phyloP scores from a whole-genome alignment of 2,329 filamentous ascomycete species.

The Fusarium albidum region DNA sequence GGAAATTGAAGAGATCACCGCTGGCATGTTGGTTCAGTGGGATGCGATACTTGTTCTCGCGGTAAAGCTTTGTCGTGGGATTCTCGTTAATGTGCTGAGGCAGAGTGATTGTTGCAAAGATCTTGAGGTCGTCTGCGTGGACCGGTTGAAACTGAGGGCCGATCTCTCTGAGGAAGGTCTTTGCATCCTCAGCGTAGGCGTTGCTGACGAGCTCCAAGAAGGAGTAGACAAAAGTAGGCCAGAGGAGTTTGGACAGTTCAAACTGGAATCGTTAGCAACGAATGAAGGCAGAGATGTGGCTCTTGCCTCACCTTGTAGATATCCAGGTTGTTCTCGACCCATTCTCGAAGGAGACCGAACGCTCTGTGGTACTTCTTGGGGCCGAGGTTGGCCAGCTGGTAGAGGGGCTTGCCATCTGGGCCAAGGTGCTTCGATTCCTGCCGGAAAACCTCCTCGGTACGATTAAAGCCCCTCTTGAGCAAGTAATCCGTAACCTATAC shows the following conservation, averaged over 20 bases:
- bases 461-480: slow-evolving; percentile 91
- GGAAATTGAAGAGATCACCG: slow-evolving; percentile 82
- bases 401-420: slow-evolving; percentile 79
- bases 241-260: slow-evolving; percentile 86
- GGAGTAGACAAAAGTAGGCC: slow-evolving; percentile 95
- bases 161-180: slow-evolving; percentile 75
- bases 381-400: slow-evolving; percentile 72
- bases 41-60: slow-evolving; percentile 86
- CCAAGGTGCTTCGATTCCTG: slow-evolving; percentile 88
- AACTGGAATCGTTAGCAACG: slow-evolving; percentile 61
- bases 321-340: slow-evolving; percentile 92
- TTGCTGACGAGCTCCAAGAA: slow-evolving; percentile 82
- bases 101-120: slow-evolving; percentile 76
- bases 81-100: slow-evolving; percentile 83
- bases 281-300: slow-evolving; percentile 1
- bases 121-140: slow-evolving; percentile 81
- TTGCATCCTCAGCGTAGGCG: slow-evolving; percentile 75
- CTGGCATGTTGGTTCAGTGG: slow-evolving; percentile 88
- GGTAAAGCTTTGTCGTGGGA: slow-evolving; percentile 80
- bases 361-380: slow-evolving; percentile 81
- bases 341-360: slow-evolving; percentile 77
- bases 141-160: slow-evolving; percentile 75
- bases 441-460: slow-evolving; percentile 90
- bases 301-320: slow-evolving; percentile 78
- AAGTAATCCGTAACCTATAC: slow-evolving; percentile 87